A percentile compares a stretch with the other conserved stretches of the same genome.
Conservation (phyloP, 2,329 filamentous ascomycete species). For the Diplodia scrobiculata region DNA sequence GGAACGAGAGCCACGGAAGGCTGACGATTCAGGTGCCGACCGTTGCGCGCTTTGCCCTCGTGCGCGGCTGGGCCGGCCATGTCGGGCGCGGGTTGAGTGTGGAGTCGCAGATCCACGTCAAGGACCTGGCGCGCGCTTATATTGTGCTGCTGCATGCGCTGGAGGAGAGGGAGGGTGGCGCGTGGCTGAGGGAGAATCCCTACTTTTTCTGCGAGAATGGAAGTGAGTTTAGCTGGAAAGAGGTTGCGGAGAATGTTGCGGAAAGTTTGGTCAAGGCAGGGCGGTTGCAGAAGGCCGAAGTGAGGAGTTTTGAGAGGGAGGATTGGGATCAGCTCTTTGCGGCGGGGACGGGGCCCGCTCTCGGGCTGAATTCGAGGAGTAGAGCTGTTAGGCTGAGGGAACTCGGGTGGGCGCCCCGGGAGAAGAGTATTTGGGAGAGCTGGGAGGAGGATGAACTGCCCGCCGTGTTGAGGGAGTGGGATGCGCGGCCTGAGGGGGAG, state of each 20-base stretch:
- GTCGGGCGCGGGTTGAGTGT: constrained; percentile 50
- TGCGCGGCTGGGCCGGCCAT: constrained; percentile 52
- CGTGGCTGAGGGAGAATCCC: constrained; percentile 52
- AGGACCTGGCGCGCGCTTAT: constrained; percentile 46
- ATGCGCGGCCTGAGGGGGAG: constrained; percentile 9
- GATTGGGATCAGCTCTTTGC: constrained; percentile 48
- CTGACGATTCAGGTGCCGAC: constrained; percentile 54
- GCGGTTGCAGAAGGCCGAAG: constrained; percentile 31
- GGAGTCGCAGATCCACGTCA: constrained; percentile 52
- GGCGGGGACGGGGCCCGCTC: constrained; percentile 32
- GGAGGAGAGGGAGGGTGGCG: constrained; percentile 48
- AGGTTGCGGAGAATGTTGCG: constrained; percentile 46
- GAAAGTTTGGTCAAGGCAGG: constrained; percentile 44
- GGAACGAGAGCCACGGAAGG: constrained; percentile 45
- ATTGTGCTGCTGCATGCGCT: constrained; percentile 43
- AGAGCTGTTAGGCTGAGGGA: constrained; percentile 49
- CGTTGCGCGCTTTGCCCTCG: constrained; percentile 52
- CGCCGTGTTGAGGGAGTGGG: constrained; percentile 40
- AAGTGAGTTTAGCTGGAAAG: constrained; percentile 50
- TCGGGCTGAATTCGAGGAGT: constrained; percentile 50
- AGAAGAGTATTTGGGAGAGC: constrained; percentile 48
- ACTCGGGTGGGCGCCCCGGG: constrained; percentile 51
- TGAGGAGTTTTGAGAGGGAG: constrained; percentile 35
- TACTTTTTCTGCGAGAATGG: constrained; percentile 56
- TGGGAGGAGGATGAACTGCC: constrained; percentile 51